Percentiles rank a stretch among this genome's conserved stretches.
Conservation (phyloP, 352 stramenopile species). For the Pythium monospermum region DNA sequence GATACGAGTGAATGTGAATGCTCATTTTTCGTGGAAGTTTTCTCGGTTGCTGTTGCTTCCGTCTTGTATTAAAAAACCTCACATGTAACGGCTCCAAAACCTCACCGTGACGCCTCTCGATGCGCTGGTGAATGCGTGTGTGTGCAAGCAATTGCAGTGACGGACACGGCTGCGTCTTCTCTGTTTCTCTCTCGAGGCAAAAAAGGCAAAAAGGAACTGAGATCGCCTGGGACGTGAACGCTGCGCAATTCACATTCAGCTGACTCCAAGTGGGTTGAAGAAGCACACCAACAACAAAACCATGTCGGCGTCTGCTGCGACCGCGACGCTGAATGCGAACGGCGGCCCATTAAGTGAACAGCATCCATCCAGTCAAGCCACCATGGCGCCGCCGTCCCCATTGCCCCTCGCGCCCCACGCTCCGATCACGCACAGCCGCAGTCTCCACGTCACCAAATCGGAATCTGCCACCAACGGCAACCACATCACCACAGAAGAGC, state of each 20-base stretch:
- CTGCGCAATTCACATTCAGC: constrained; percentile 19
- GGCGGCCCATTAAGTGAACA: background rate
- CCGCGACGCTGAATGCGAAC: constrained; percentile 15
- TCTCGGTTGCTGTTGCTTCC: constrained; percentile 1
- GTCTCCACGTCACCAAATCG: constrained; percentile 8
- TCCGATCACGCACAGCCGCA: constrained; percentile 13
- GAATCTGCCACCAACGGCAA: constrained; percentile 16
- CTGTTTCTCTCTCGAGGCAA: background rate
- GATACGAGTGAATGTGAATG: constrained; percentile 19
- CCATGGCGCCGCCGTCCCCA: background rate
- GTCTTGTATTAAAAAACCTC: too few relatives aligned
- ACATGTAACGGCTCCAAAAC: constrained; percentile 5
- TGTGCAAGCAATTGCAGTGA: too few relatives aligned
- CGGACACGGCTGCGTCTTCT: too few relatives aligned
- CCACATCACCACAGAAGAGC: constrained; percentile 7
- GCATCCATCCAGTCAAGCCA: background rate
- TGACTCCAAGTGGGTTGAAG: background rate
- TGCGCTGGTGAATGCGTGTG: background rate
- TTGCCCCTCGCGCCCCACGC: too few relatives aligned
- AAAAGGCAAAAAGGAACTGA: background rate
- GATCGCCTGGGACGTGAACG: constrained; percentile 6
- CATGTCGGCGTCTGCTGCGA: too few relatives aligned
- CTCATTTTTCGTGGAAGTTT: constrained; percentile 7
- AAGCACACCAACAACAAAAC: background rate
- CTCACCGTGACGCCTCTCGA: background rate